phyloP scores from a whole-genome alignment of 2,329 filamentous ascomycete genomes.

The Rutstroemia sp. region DNA sequence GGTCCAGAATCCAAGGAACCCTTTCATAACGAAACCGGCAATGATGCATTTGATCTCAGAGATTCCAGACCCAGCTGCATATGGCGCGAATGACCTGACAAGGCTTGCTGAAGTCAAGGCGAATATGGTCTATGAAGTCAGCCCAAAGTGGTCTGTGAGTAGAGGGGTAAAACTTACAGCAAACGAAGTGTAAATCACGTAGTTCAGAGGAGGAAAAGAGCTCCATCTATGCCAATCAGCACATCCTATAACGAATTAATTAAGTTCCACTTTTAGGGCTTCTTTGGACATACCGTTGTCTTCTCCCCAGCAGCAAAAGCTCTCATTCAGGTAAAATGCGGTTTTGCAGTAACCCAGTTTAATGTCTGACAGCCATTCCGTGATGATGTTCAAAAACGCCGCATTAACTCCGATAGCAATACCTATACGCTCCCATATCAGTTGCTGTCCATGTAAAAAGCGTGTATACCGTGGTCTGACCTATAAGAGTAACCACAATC shows the following conservation, averaged over 20 bases:
- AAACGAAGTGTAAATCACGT: conserved; percentile 80
- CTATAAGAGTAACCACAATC: conserved; percentile 93
- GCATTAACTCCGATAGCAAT: conserved; percentile 91
- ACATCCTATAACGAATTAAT: conserved; percentile 52
- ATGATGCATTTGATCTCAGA: conserved; percentile 99
- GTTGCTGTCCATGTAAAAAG: neutral
- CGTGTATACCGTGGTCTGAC: conserved; percentile 19
- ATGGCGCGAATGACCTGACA: conserved; percentile 88
- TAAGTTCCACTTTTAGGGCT: neutral
- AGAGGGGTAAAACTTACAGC: conserved; percentile 46
- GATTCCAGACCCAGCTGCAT: conserved; percentile 92
- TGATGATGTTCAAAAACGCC: conserved; percentile 87
- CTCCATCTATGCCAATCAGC: conserved; percentile 88
- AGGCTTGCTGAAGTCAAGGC: conserved; percentile 75
- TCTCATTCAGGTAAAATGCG: conserved; percentile 94
- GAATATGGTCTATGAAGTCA: conserved; percentile 55
- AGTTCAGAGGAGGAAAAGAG: conserved; percentile 69
- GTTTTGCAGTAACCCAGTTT: conserved; percentile 95
- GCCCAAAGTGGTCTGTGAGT: neutral
- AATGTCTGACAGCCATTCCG: conserved; percentile 93
- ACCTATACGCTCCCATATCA: conserved; percentile 35
- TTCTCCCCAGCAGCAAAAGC: conserved; percentile 96
- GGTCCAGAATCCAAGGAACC: conserved; percentile 87
- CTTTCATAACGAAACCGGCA: conserved; percentile 98
- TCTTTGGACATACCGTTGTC: conserved; percentile 57